Evolutionary conservation across 2,329 filamentous ascomycete species (phyloP).

Genomic region (Sclerotinia borealis): DNA sequence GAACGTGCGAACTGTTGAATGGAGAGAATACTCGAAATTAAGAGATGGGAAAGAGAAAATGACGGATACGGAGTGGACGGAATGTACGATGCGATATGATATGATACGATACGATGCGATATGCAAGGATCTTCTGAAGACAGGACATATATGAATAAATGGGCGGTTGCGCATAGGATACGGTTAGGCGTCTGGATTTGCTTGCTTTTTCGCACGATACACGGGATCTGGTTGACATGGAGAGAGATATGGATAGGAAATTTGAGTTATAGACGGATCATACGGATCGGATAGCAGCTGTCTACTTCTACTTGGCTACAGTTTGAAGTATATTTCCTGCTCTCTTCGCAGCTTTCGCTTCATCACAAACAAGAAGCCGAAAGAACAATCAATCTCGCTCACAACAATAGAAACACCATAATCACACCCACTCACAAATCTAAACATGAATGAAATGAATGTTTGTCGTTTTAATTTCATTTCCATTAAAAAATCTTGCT

Average conservation of each 20-base stretch:
- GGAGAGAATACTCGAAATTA: too few relatives aligned
- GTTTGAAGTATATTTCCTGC: background rate
- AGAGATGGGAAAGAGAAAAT: background rate
- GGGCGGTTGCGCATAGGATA: too few relatives aligned
- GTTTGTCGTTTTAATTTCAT: conserved; percentile 2
- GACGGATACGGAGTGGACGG: background rate
- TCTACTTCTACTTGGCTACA: background rate
- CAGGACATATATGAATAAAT: background rate
- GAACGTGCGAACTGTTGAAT: too few relatives aligned
- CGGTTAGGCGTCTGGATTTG: background rate
- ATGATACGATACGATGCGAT: background rate
- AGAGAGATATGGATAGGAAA: background rate
- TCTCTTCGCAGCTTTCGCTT: background rate
- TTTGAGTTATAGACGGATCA: background rate
- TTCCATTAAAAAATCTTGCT: conserved; percentile 8
- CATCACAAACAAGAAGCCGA: background rate
- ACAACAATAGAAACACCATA: background rate
- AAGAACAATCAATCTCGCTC: background rate
- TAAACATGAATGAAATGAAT: background rate
- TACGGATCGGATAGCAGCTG: background rate
- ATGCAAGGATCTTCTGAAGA: background rate
- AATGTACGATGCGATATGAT: background rate
- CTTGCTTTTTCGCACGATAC: background rate
- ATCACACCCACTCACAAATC: background rate
- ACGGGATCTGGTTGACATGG: background rate